These are phyloP conservation scores for Botrytis paeoniae DNA, from an alignment of 2,329 filamentous ascomycete species.

Conservation along the genomic window DNA sequence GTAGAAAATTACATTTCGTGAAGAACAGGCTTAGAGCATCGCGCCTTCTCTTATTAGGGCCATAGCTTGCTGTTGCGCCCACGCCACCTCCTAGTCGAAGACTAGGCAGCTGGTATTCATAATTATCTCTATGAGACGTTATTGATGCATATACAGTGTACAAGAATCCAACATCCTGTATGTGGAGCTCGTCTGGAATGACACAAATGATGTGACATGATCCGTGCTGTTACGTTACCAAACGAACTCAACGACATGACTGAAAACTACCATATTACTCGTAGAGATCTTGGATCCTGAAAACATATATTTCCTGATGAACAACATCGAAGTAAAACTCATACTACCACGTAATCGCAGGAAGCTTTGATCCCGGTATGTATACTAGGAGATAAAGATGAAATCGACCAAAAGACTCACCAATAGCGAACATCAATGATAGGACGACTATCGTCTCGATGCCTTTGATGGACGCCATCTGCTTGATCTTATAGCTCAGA, in stretches of 20 bases:
- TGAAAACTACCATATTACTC: slow-evolving; percentile 37
- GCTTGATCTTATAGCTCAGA: not conserved
- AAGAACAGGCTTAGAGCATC: slow-evolving; percentile 27
- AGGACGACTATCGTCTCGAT: not conserved
- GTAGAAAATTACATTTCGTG: slow-evolving; percentile 21
- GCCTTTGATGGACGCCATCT: not conserved
- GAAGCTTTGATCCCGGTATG: not conserved
- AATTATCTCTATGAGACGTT: slow-evolving; percentile 14
- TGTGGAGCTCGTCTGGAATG: slow-evolving; percentile 34
- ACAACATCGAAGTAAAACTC: slow-evolving; percentile 44
- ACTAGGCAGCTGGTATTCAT: slow-evolving; percentile 15
- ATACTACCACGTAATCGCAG: slow-evolving; percentile 28
- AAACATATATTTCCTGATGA: slow-evolving; percentile 43
- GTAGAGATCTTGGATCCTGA: slow-evolving; percentile 44
- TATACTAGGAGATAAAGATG: not conserved
- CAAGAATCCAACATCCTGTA: slow-evolving; percentile 40
- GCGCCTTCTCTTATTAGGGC: slow-evolving; percentile 24
- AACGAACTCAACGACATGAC: not conserved
- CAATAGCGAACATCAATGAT: not conserved
- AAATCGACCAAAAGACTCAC: not conserved
- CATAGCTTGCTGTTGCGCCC: slow-evolving; percentile 23
- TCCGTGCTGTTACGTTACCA: not conserved
- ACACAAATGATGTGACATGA: slow-evolving; percentile 39
- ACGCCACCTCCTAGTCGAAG: slow-evolving; percentile 12
- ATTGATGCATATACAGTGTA: slow-evolving; percentile 40